Conservation (phyloP, 225 moss, liverwort and hornwort genomes). For the Sphagnum contortum region DNA sequence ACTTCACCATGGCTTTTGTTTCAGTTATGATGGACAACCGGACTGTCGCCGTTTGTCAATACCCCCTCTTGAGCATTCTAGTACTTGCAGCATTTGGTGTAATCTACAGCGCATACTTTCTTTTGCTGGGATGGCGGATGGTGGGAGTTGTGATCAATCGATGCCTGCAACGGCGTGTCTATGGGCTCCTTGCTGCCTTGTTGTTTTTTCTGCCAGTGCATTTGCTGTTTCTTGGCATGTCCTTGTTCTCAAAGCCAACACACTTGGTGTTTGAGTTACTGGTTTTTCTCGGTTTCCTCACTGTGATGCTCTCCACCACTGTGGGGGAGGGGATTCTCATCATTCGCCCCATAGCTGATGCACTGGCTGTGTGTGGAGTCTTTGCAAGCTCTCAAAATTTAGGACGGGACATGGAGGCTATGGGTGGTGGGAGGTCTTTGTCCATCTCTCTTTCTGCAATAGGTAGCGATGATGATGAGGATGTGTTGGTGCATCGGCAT, state of each 20-base stretch:
- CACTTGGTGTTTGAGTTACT: conserved; percentile 64
- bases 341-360: conserved; percentile 82
- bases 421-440: conserved; percentile 27
- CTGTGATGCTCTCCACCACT: conserved; percentile 81
- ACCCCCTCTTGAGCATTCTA: conserved; percentile 83
- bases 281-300: conserved; percentile 78
- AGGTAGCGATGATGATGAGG: conserved; percentile 61
- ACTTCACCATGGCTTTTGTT: conserved; percentile 80
- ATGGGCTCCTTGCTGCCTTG: conserved; percentile 70
- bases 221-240: conserved; percentile 71
- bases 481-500: conserved; percentile 33
- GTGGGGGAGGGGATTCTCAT: conserved; percentile 87
- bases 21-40: conserved; percentile 35
- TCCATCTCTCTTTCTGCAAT: conserved; percentile 54
- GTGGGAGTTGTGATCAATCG: conserved; percentile 84
- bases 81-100: conserved; percentile 70
- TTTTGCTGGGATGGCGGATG: conserved; percentile 79
- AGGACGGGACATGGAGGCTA: conserved; percentile 39
- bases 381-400: conserved; percentile 35
- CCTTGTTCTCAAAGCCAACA: conserved; percentile 67
- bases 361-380: conserved; percentile 48
- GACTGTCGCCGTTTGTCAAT: conserved; percentile 70
- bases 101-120: conserved; percentile 70
- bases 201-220: conserved; percentile 76
- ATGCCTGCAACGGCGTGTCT: conserved; percentile 67